Evolutionary conservation across 352 stramenopile species (phyloP).

Genomic region (Phytopythium ostracodes): DNA sequence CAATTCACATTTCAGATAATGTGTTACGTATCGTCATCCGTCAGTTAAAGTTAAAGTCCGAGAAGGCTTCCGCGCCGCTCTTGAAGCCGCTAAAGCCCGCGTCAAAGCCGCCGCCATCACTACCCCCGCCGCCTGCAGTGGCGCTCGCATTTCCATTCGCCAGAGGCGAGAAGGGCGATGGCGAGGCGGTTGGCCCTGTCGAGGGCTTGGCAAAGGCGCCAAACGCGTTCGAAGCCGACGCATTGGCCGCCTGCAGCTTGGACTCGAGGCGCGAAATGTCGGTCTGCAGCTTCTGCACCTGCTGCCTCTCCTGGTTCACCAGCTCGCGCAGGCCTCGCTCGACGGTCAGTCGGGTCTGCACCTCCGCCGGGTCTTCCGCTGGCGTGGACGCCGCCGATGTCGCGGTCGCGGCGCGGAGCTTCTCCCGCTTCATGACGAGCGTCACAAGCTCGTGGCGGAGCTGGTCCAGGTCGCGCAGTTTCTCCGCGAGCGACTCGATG

Average conservation of each 20-base stretch:
- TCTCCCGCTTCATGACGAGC: slow-evolving; percentile 65
- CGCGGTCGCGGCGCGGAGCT: slow-evolving; percentile 26
- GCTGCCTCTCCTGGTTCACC: slow-evolving; percentile 50
- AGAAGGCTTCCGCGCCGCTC: slow-evolving; percentile 13
- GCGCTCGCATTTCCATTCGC: neutral
- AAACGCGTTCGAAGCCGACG: slow-evolving; percentile 13
- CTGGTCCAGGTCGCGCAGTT: slow-evolving; percentile 68
- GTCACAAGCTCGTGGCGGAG: slow-evolving; percentile 65
- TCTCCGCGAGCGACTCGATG: slow-evolving; percentile 58
- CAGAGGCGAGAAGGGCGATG: neutral
- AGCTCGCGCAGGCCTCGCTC: slow-evolving; percentile 49
- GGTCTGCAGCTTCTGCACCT: slow-evolving; percentile 45
- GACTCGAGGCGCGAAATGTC: slow-evolving; percentile 48
- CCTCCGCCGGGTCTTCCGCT: slow-evolving; percentile 19
- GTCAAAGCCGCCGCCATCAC: neutral
- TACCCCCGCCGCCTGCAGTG: neutral
- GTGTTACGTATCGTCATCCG: no score
- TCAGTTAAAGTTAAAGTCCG: slow-evolving; percentile 19
- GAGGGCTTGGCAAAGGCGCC: slow-evolving; percentile 17
- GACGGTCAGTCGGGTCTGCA: slow-evolving; percentile 32
- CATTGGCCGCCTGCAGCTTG: slow-evolving; percentile 36
- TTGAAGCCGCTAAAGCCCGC: slow-evolving; percentile 15
- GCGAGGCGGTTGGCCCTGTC: slow-evolving; percentile 1
- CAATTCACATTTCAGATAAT: no score
- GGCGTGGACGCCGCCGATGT: slow-evolving; percentile 1